phyloP scores from a whole-genome alignment of 2,329 filamentous ascomycete genomes.

The Cladophialophora carrionii region DNA sequence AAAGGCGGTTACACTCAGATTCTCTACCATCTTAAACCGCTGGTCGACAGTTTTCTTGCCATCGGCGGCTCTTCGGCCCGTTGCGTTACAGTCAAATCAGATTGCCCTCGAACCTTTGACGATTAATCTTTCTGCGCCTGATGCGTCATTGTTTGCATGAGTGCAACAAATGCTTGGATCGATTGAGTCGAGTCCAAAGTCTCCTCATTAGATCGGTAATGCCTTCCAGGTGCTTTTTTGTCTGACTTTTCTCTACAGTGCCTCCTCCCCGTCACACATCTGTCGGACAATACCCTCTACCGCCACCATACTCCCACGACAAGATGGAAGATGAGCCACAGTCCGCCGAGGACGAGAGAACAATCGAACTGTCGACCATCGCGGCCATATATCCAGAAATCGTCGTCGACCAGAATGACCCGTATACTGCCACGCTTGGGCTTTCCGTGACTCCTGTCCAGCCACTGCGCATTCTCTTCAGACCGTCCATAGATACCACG shows the following conservation, averaged over 20 bases:
- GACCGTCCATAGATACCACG: conserved; percentile 43
- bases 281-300: neutral
- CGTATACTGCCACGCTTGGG: conserved; percentile 58
- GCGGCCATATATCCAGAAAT: conserved; percentile 67
- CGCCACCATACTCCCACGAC: conserved; percentile 18
- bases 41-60: neutral
- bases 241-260: neutral
- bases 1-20: neutral
- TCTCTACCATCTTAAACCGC: neutral
- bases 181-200: neutral
- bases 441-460: conserved; percentile 59
- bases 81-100: neutral
- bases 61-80: neutral
- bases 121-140: neutral
- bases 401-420: conserved; percentile 50
- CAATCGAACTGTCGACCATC: conserved; percentile 62
- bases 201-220: neutral
- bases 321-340: conserved; percentile 46
- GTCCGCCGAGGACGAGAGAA: conserved; percentile 58
- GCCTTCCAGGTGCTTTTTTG: neutral
- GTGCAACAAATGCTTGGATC: neutral
- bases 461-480: conserved; percentile 55
- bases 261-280: conserved; percentile 3
- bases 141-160: conserved; percentile 19
- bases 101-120: neutral